Conservation (phyloP, 306 rosid genomes). For the Quercus aquifolioides region DNA sequence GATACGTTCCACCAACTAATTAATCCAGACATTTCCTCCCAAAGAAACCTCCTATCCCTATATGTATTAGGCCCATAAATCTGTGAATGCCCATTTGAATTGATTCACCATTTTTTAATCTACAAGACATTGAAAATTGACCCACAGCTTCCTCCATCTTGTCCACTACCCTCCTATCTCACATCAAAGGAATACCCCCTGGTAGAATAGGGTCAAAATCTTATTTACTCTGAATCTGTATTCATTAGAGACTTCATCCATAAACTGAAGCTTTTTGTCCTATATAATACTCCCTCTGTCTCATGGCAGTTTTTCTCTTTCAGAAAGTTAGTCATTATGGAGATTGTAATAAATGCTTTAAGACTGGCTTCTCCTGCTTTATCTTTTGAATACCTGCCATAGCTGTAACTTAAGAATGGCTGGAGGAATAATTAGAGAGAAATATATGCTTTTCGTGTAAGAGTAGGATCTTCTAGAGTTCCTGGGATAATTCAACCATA, state of each 20-base stretch:
- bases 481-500: too few species aligned
- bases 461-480: too few species aligned
- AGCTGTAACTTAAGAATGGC: background rate
- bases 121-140: too few species aligned
- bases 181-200: background rate
- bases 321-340: background rate
- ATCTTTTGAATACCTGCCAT: background rate
- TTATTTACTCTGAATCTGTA: background rate
- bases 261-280: background rate
- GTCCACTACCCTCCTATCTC: too few species aligned
- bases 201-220: background rate
- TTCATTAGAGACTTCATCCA: slow-evolving; percentile 1
- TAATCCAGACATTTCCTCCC: too few species aligned
- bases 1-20: too few species aligned
- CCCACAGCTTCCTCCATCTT: too few species aligned
- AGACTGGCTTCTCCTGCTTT: background rate
- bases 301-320: background rate
- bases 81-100: too few species aligned
- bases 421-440: background rate
- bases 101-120: too few species aligned
- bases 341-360: background rate
- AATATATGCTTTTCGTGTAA: background rate
- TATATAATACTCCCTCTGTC: background rate
- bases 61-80: too few species aligned
- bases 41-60: too few species aligned